A percentile compares a stretch with the other conserved stretches of the same genome.
These are phyloP conservation scores for Acacia concinna DNA, from an alignment of 331 rosid species.

Conservation along the genomic window DNA sequence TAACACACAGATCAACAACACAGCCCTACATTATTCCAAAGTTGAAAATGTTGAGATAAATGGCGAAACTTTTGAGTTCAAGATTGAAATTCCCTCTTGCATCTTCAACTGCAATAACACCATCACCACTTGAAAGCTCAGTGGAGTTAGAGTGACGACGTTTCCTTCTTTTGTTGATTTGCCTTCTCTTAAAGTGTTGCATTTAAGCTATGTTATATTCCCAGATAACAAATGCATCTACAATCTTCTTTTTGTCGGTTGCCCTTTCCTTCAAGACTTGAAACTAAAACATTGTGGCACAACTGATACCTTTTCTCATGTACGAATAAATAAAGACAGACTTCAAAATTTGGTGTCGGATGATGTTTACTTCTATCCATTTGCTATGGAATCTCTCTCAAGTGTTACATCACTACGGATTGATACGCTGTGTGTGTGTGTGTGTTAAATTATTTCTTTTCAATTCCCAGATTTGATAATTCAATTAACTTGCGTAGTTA, in stretches of 20 bases:
- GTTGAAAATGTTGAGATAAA: neutral
- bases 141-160: neutral
- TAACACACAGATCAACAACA: neutral
- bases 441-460: too few species aligned
- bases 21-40: neutral
- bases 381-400: too few species aligned
- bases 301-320: too few species aligned
- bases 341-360: too few species aligned
- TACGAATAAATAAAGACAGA: too few species aligned
- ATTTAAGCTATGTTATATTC: neutral
- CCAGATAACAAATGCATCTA: neutral
- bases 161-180: neutral
- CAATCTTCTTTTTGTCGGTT: neutral
- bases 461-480: too few species aligned
- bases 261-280: neutral
- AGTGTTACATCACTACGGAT: too few species aligned
- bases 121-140: neutral
- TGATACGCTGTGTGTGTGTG: too few species aligned
- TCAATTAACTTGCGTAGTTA: too few species aligned
- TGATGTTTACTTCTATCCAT: too few species aligned
- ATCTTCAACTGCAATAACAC: neutral
- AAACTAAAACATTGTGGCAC: neutral
- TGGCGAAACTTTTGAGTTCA: neutral
- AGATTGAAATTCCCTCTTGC: neutral
- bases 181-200: neutral